Conservation (phyloP, 1,284 basidiomycete genomes). For the Ceratobasidium sp. region DNA sequence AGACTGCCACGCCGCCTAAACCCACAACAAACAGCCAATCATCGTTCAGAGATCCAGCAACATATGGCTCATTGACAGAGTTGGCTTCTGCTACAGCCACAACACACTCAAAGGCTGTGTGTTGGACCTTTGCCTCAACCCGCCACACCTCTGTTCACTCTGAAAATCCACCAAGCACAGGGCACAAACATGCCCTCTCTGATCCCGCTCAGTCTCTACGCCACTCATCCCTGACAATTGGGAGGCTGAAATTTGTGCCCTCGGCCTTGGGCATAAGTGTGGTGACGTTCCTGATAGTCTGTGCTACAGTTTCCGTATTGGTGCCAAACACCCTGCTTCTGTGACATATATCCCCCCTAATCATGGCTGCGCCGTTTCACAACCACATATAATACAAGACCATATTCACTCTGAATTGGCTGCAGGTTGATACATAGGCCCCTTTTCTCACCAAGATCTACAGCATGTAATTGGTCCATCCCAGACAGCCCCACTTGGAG, state of each 20-base stretch:
- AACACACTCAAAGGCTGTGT: slow-evolving; percentile 32
- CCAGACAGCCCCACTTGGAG: slow-evolving; percentile 28
- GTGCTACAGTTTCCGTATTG: neutral
- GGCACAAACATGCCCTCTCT: slow-evolving; percentile 26
- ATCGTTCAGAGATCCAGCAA: neutral
- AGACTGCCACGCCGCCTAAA: neutral
- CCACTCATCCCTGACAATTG: neutral
- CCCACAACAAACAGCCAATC: neutral
- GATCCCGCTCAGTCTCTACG: slow-evolving; percentile 5
- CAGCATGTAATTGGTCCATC: slow-evolving; percentile 33
- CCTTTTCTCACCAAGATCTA: neutral
- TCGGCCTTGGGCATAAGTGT: neutral
- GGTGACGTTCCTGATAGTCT: neutral
- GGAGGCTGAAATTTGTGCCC: neutral
- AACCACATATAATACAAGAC: neutral
- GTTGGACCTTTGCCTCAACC: neutral
- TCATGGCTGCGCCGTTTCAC: slow-evolving; percentile 3
- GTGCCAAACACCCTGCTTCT: neutral
- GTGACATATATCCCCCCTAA: neutral
- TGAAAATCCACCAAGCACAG: slow-evolving; percentile 14
- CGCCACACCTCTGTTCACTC: slow-evolving; percentile 24
- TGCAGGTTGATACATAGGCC: slow-evolving; percentile 26
- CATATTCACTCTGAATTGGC: slow-evolving; percentile 17
- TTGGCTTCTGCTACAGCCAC: slow-evolving; percentile 14
- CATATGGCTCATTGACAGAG: neutral